Evolutionary conservation across 1,284 basidiomycete genomes (phyloP).

Genomic region (Austropuccinia psidii): DNA sequence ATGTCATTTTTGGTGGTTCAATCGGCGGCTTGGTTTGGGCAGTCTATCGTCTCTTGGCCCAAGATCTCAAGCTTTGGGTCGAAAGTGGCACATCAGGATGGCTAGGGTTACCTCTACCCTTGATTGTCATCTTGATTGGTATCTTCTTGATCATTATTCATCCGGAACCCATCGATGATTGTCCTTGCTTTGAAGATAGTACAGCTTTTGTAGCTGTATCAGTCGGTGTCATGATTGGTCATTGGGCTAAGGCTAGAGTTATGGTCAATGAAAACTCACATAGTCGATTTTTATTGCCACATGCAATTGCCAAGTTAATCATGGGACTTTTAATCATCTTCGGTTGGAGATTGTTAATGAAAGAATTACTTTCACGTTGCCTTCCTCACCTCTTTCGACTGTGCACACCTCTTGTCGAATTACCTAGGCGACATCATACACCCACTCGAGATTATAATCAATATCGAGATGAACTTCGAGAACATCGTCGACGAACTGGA

Average conservation of each 20-base stretch:
- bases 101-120: slow-evolving; percentile 60
- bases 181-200: slow-evolving; percentile 96
- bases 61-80: neutral
- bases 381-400: slow-evolving; percentile 74
- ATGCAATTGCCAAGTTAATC: slow-evolving; percentile 53
- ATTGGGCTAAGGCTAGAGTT: slow-evolving; percentile 40
- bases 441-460: slow-evolving; percentile 39
- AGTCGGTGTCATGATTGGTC: slow-evolving; percentile 63
- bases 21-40: slow-evolving; percentile 43
- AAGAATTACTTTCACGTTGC: slow-evolving; percentile 61
- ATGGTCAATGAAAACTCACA: neutral
- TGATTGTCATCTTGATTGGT: slow-evolving; percentile 58
- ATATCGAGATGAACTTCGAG: slow-evolving; percentile 6
- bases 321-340: slow-evolving; percentile 59
- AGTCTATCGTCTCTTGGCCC: slow-evolving; percentile 27
- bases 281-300: slow-evolving; percentile 46
- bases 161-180: slow-evolving; percentile 79
- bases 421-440: slow-evolving; percentile 43
- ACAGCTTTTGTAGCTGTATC: slow-evolving; percentile 83
- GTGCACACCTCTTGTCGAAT: slow-evolving; percentile 53
- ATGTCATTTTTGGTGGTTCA: slow-evolving; percentile 45
- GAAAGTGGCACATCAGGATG: neutral
- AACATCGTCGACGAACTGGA: slow-evolving; percentile 1
- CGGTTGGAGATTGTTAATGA: slow-evolving; percentile 73
- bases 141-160: slow-evolving; percentile 73